Base-by-base conservation (phyloP, 2,329 filamentous ascomycete species). In the Fusarium sterilihyphosum region DNA sequence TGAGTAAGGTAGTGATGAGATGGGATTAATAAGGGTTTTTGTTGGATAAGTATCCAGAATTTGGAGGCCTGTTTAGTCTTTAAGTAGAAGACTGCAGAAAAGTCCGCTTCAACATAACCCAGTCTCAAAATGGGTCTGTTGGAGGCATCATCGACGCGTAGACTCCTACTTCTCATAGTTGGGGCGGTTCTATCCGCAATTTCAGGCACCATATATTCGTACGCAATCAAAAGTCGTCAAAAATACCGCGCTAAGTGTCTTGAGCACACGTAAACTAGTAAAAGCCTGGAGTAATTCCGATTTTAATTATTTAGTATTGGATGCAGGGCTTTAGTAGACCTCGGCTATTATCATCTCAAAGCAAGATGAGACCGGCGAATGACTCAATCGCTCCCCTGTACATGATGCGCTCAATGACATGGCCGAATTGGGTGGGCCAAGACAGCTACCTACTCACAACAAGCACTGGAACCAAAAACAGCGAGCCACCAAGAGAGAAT, bases 301-400 rank as follows among this genome's bases (percentile, higher is more conserved):
- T 2, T 54, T 22, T 3, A n/a, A 17, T 38, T 26, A 8, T 29
- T 11, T 0, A 7, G 5, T 2, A 2, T 9, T 5, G 2, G 2
- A 17, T 17, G 2, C 24, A 22, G 9, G 8, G 3, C 5, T 3
- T 26, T 26, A 13, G 35, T 17, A 4, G 2, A 40, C 5, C 20
- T 38, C 5, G n/a, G n/a, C 50, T 20, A 16, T 16, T 16, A 20
- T 37, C 17, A 26, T 14, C 18, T 22, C 9, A n/a, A 22, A 26
- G 18, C 14, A 29, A 54, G 50, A 11, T 6, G 7, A 16, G 6
- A 12, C 3, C 18, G n/a, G 33, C 13, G n/a, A 53, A 53, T 53
- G 50, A 37, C 33, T 53, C 50, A 37, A 37, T 26, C 13, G 17
- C 13, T 11, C 18, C 29, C 16, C 29, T 50, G 20, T 17, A n/a